Base-by-base conservation (phyloP, 306 rosid species). In the Betula pendula region DNA sequence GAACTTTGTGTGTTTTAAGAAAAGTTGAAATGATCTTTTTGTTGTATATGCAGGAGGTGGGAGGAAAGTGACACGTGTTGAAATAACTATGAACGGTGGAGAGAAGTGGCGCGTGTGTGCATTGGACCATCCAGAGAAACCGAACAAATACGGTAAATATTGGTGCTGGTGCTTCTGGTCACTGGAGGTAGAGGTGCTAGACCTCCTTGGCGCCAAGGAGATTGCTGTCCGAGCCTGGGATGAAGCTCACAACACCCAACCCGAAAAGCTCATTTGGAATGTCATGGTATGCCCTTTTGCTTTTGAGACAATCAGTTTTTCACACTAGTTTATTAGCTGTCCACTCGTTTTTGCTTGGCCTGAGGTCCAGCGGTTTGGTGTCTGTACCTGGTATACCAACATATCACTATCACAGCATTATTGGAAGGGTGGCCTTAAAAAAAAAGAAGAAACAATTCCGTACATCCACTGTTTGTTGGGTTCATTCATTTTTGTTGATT, bases 131-230 rank as follows among this genome's bases (percentile, higher is more conserved):
- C 81, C 69, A 0, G 98, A 91, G 83, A 94, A 88, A 71, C 87
- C 92, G 0, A 94, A 60, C 87, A 94, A 85, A 66, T 89, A 83
- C 29, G 98, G 98, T 0, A 94, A 91, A 59, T 85, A 85, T 78
- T 94, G 97, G 97, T 94, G 98, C 77, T 91, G 98, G 98, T 91
- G 98, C 72, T 91, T 94, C 76, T 94, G 98, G 98, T 88, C 88
- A 0, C 70, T 94, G 74, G 98, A 91, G 56, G 88, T 91, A 4
- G 94, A 91, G 73, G 89, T 94, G 29, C 75, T 89, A 33, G 85
- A 87, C 77, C 69, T 94, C 1, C 70, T 94, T 10, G 88, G 76
- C 2, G 89, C 90, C 49, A 94, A 87, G 63, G 96, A 90, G 60
- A 82, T 94, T 8, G 96, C 96, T 0, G 98, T 91, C 1, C 87